These are phyloP conservation scores for Schoenoplectus tabernaemontani DNA, from an alignment of 202 grass and related monocot genomes.

Conservation along the genomic window DNA sequence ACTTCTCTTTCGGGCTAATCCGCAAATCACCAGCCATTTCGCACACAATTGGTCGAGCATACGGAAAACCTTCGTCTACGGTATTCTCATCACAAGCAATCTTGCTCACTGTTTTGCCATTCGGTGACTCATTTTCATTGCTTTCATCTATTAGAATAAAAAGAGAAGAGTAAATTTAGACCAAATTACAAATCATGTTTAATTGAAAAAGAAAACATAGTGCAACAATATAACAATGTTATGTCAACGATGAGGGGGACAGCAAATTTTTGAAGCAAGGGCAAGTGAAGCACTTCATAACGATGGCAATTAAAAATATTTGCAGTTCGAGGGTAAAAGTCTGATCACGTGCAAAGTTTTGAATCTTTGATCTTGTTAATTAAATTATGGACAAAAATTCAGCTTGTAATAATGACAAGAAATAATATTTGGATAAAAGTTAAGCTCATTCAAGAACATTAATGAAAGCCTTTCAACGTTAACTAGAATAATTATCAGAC, in stretches of 20 bases:
- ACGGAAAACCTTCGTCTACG: slow-evolving; percentile 62
- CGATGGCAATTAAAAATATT: neutral
- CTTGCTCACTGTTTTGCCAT: slow-evolving; percentile 9
- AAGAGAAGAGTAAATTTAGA: neutral
- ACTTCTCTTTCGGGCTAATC: slow-evolving; percentile 50
- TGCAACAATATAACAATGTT: slow-evolving; percentile 24
- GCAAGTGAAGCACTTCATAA: neutral
- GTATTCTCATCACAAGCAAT: slow-evolving; percentile 61
- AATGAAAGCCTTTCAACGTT: neutral
- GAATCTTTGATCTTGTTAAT: neutral
- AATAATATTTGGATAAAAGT: neutral
- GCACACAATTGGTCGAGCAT: slow-evolving; percentile 50
- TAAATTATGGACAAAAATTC: neutral
- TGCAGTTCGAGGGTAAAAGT: neutral
- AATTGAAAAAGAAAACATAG: neutral
- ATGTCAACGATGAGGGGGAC: slow-evolving; percentile 32
- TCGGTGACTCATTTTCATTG: neutral
- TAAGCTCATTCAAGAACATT: neutral
- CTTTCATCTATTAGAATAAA: slow-evolving; percentile 12
- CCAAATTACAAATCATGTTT: neutral
- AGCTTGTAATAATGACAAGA: neutral
- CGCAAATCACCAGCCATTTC: slow-evolving; percentile 59
- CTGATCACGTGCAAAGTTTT: neutral
- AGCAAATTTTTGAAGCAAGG: slow-evolving; percentile 4
- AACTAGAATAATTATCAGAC: neutral